phyloP scores from a whole-genome alignment of 1,284 basidiomycete genomes.

The Ganoderma lingzhi region DNA sequence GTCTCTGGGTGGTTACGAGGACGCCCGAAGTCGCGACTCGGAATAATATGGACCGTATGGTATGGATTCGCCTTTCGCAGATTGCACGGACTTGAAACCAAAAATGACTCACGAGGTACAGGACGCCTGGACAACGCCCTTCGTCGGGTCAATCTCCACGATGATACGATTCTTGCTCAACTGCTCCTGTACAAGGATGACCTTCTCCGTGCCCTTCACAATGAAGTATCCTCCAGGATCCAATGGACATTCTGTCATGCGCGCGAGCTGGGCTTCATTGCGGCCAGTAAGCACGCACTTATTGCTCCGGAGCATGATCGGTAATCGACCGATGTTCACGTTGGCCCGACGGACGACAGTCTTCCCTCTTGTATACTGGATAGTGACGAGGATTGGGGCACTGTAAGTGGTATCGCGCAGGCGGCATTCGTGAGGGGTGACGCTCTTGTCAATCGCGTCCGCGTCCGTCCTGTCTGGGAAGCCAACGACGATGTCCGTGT shows the following conservation, averaged over 20 bases:
- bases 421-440: slow-evolving; percentile 98
- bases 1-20: neutral
- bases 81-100: neutral
- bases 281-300: slow-evolving; percentile 90
- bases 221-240: slow-evolving; percentile 99
- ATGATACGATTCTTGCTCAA: slow-evolving; percentile 99
- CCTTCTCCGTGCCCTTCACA: slow-evolving; percentile 99
- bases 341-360: slow-evolving; percentile 87
- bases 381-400: slow-evolving; percentile 93
- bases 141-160: slow-evolving; percentile 92
- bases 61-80: neutral
- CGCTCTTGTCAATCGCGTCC: slow-evolving; percentile 80
- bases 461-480: slow-evolving; percentile 91
- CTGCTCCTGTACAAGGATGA: slow-evolving; percentile 99
- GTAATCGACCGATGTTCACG: slow-evolving; percentile 91
- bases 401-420: slow-evolving; percentile 96
- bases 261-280: slow-evolving; percentile 84
- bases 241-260: slow-evolving; percentile 96
- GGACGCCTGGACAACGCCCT: slow-evolving; percentile 94
- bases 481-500: slow-evolving; percentile 94
- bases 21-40: neutral
- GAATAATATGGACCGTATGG: neutral
- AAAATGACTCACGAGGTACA: slow-evolving; percentile 87
- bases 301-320: slow-evolving; percentile 97
- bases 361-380: slow-evolving; percentile 95